These are phyloP conservation scores for Bipolaris victoriae DNA, from an alignment of 2,329 filamentous ascomycete genomes.

Conservation along the genomic window DNA sequence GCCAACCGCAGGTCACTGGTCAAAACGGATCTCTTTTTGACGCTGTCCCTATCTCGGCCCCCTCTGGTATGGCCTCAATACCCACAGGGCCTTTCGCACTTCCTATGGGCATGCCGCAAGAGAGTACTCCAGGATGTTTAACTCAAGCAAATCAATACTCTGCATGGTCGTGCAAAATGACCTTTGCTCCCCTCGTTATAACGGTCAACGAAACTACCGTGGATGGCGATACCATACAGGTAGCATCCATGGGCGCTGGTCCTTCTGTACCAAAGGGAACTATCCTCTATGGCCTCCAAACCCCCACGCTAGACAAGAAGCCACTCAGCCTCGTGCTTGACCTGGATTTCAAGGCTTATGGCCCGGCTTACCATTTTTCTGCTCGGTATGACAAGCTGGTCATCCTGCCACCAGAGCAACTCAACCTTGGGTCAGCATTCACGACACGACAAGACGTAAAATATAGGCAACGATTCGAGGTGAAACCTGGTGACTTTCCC, in stretches of 20 bases:
- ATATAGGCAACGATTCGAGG: slow-evolving; percentile 51
- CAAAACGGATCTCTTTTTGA: slow-evolving; percentile 57
- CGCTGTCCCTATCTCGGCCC: slow-evolving; percentile 57
- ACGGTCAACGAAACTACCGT: slow-evolving; percentile 32
- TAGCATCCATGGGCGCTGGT: slow-evolving; percentile 33
- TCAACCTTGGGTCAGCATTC: slow-evolving; percentile 35
- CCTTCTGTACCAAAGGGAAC: slow-evolving; percentile 46
- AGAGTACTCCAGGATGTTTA: slow-evolving; percentile 58
- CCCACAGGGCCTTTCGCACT: slow-evolving; percentile 59
- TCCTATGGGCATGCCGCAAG: slow-evolving; percentile 55
- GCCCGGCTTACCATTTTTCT: slow-evolving; percentile 69
- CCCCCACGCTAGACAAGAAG: slow-evolving; percentile 58
- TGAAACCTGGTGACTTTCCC: slow-evolving; percentile 63
- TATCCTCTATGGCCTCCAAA: slow-evolving; percentile 67
- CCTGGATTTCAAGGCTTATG: slow-evolving; percentile 60
- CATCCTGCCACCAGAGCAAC: slow-evolving; percentile 54
- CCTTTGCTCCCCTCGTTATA: slow-evolving; percentile 42
- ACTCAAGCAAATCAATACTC: slow-evolving; percentile 51
- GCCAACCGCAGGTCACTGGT: slow-evolving; percentile 54
- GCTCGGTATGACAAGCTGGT: slow-evolving; percentile 69
- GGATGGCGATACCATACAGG: slow-evolving; percentile 15
- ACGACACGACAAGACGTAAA: slow-evolving; percentile 31
- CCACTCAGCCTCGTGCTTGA: slow-evolving; percentile 63
- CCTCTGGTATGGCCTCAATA: slow-evolving; percentile 52
- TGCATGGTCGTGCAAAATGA: slow-evolving; percentile 60